These are phyloP conservation scores for Didymella lethalis DNA, from an alignment of 2,329 filamentous ascomycete species.

Conservation along the genomic window DNA sequence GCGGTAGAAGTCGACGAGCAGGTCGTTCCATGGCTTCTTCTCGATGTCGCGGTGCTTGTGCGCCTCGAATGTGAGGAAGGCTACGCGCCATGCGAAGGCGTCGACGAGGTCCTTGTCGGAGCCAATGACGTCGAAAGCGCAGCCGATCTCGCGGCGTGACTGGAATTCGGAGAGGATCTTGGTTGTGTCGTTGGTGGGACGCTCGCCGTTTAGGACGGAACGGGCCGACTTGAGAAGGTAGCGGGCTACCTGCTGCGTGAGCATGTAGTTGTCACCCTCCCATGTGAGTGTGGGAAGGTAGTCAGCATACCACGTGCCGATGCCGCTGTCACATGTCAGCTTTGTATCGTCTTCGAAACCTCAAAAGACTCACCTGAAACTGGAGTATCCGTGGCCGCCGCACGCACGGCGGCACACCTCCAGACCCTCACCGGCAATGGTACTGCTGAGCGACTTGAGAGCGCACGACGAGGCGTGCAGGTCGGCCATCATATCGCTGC, in stretches of 20 bases:
- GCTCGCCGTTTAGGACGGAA: slow-evolving; percentile 70
- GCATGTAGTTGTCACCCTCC: slow-evolving; percentile 85
- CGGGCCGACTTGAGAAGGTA: slow-evolving; percentile 80
- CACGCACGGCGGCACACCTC: slow-evolving; percentile 78
- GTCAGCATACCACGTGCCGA: slow-evolving; percentile 77
- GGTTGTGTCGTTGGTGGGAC: slow-evolving; percentile 72
- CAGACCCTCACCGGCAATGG: slow-evolving; percentile 75
- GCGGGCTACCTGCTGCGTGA: slow-evolving; percentile 79
- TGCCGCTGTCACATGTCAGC: slow-evolving; percentile 59
- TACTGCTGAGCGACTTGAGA: slow-evolving; percentile 76
- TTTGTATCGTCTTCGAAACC: slow-evolving; percentile 6
- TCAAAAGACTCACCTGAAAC: slow-evolving; percentile 60
- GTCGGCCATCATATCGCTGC: slow-evolving; percentile 74
- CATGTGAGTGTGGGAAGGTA: slow-evolving; percentile 76
- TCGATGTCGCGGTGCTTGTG: slow-evolving; percentile 76
- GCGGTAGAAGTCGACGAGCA: slow-evolving; percentile 80
- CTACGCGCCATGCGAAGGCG: slow-evolving; percentile 78
- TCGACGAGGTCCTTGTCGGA: slow-evolving; percentile 74
- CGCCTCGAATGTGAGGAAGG: slow-evolving; percentile 78
- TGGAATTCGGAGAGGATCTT: slow-evolving; percentile 71
- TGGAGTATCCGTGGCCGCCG: slow-evolving; percentile 78
- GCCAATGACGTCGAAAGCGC: slow-evolving; percentile 77
- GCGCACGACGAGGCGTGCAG: slow-evolving; percentile 80
- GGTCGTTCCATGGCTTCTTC: slow-evolving; percentile 77
- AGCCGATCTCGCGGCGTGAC: slow-evolving; percentile 71